phyloP scores from a whole-genome alignment of 2,329 filamentous ascomycete species.

The Alternaria longipes region DNA sequence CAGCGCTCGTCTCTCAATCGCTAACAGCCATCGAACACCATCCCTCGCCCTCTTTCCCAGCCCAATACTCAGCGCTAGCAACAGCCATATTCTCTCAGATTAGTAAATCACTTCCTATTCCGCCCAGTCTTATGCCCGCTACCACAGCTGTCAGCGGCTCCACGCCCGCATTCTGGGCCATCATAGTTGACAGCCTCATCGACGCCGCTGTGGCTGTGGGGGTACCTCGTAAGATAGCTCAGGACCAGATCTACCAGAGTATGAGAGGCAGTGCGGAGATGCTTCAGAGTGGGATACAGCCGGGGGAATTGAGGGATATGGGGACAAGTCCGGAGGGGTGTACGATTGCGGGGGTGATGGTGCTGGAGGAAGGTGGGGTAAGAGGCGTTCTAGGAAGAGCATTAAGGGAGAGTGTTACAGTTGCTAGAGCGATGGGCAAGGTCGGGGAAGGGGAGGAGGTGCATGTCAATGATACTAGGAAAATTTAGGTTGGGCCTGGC shows the following conservation, averaged over 20 bases:
- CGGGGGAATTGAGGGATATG: constrained; percentile 39
- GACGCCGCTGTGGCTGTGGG: constrained; percentile 45
- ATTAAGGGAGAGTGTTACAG: constrained; percentile 59
- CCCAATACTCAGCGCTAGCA: constrained; percentile 25
- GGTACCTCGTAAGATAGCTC: constrained; percentile 34
- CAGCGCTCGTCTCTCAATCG: constrained; percentile 56
- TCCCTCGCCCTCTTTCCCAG: constrained; percentile 23
- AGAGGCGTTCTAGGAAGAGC: constrained; percentile 45
- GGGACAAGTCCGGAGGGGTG: constrained; percentile 45
- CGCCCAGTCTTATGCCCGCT: constrained; percentile 37
- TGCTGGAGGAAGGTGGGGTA: constrained; percentile 43
- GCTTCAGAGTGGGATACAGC: constrained; percentile 43
- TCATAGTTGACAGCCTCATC: constrained; percentile 44
- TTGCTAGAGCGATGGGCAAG: constrained; percentile 55
- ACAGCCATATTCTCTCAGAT: constrained; percentile 36
- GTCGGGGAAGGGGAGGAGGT: constrained; percentile 26
- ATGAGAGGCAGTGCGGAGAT: constrained; percentile 44
- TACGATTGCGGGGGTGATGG: constrained; percentile 47
- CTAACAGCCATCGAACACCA: constrained; percentile 48
- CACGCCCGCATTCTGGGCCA: constrained; percentile 45
- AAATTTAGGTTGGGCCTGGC: neutral
- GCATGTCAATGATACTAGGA: constrained; percentile 57
- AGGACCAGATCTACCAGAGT: constrained; percentile 44
- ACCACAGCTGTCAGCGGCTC: constrained; percentile 43
- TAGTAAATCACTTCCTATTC: constrained; percentile 34